A percentile compares a stretch with the other conserved stretches of the same genome.
These are phyloP conservation scores for Lachancea nothofagi DNA, from an alignment of 805 yeast genomes.

Conservation along the genomic window DNA sequence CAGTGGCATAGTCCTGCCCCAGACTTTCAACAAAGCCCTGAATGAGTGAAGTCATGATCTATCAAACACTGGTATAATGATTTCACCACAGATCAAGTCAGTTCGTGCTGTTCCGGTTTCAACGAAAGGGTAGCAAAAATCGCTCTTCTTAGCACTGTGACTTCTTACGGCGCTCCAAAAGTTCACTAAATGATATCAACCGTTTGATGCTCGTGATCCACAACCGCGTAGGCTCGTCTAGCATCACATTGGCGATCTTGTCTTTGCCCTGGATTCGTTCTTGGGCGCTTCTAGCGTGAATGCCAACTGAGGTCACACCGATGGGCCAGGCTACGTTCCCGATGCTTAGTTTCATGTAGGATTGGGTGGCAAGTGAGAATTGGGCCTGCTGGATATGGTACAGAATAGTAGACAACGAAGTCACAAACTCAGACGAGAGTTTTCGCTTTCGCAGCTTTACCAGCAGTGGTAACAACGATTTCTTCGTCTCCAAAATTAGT, in stretches of 20 bases:
- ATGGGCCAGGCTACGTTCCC: conserved; percentile 94
- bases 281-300: conserved; percentile 67
- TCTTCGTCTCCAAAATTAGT: conserved; percentile 43
- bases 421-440: conserved; percentile 39
- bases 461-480: conserved; percentile 46
- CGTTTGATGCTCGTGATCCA: conserved; percentile 78
- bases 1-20: conserved; percentile 11
- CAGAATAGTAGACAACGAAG: conserved; percentile 54
- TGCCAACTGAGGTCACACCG: conserved; percentile 74
- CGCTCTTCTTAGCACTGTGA: conserved; percentile 3
- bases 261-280: conserved; percentile 45
- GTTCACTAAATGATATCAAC: conserved; percentile 48
- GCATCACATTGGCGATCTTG: conserved; percentile 63
- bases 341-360: conserved; percentile 68
- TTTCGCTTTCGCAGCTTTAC: conserved; percentile 45
- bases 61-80: neutral
- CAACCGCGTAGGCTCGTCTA: conserved; percentile 63
- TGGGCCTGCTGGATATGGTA: conserved; percentile 51
- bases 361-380: conserved; percentile 39
- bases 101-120: no score
- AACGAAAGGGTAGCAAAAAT: conserved; percentile 1
- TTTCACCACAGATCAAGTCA: neutral
- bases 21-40: conserved; percentile 13
- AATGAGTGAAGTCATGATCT: conserved; percentile 8
- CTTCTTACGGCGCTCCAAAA: conserved; percentile 12